Conservation (phyloP, 2,329 filamentous ascomycete species). For the Diplodia sapinea region DNA sequence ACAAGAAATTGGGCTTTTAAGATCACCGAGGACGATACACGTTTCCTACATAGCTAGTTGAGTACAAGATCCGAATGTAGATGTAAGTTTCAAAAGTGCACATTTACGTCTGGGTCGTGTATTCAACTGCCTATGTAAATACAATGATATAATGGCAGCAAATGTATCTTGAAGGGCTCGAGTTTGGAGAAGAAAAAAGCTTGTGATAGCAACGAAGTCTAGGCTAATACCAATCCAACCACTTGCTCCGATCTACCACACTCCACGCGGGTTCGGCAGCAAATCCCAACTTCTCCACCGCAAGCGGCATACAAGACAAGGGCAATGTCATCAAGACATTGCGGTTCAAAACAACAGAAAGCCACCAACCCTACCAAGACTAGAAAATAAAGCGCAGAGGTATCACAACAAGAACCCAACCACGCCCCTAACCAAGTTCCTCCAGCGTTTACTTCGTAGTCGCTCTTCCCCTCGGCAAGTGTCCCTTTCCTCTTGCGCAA, state of each 20-base stretch:
- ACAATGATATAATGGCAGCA: too few species aligned
- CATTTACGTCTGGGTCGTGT: too few species aligned
- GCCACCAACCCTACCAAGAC: background rate
- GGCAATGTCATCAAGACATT: conserved; percentile 1
- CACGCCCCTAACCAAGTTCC: background rate
- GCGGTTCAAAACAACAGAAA: background rate
- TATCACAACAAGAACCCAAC: conserved; percentile 13
- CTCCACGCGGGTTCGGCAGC: background rate
- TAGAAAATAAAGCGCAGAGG: conserved; percentile 14
- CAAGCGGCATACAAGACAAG: background rate
- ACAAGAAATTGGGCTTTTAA: too few species aligned
- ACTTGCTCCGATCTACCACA: background rate
- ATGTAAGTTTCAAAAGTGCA: too few species aligned
- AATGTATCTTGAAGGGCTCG: too few species aligned
- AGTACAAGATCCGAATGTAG: too few species aligned
- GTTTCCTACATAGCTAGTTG: too few species aligned
- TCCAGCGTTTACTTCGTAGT: background rate
- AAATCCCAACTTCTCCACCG: too few species aligned
- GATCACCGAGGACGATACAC: too few species aligned
- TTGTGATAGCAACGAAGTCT: conserved; percentile 7
- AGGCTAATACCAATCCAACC: background rate
- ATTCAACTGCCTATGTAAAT: too few species aligned
- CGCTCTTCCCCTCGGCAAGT: background rate
- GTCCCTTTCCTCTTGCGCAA: too few species aligned
- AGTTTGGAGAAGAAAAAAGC: background rate